Percentiles rank a stretch among this genome's conserved stretches.
phyloP scores from a whole-genome alignment of 2,329 filamentous ascomycete species.

The Exserohilum rostratum region DNA sequence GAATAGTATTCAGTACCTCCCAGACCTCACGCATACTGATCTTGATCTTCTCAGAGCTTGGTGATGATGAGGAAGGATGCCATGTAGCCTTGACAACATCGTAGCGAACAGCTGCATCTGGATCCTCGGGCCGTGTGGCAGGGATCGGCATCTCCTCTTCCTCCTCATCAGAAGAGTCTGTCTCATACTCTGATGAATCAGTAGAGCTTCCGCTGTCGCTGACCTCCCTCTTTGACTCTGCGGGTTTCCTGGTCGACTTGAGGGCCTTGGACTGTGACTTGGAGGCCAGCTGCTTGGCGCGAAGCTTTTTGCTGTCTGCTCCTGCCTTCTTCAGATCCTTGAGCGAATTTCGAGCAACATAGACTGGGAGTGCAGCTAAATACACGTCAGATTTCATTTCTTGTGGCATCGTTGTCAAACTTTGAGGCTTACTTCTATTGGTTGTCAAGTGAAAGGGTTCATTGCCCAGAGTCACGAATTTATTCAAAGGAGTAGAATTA shows the following conservation, averaged over 20 bases:
- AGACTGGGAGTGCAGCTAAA: conserved; percentile 50
- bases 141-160: conserved; percentile 63
- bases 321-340: conserved; percentile 54
- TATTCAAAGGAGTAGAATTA: conserved; percentile 52
- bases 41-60: conserved; percentile 60
- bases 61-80: conserved; percentile 60
- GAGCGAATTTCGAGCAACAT: conserved; percentile 52
- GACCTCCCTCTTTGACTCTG: conserved; percentile 35
- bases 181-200: conserved; percentile 58
- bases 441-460: conserved; percentile 50
- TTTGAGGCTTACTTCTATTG: conserved; percentile 51
- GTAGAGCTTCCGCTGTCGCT: conserved; percentile 55
- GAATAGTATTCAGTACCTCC: conserved; percentile 64
- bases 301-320: conserved; percentile 50
- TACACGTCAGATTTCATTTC: conserved; percentile 24
- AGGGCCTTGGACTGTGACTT: conserved; percentile 30
- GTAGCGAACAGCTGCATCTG: conserved; percentile 61
- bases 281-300: conserved; percentile 36
- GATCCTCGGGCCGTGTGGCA: conserved; percentile 57
- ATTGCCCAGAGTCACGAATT: conserved; percentile 53
- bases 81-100: conserved; percentile 67
- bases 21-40: conserved; percentile 62
- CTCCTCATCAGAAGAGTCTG: conserved; percentile 60
- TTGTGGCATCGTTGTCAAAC: neutral
- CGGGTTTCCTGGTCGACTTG: conserved; percentile 22